Conservation (phyloP, 2,329 filamentous ascomycete species). For the Verticillium nonalfalfae region DNA sequence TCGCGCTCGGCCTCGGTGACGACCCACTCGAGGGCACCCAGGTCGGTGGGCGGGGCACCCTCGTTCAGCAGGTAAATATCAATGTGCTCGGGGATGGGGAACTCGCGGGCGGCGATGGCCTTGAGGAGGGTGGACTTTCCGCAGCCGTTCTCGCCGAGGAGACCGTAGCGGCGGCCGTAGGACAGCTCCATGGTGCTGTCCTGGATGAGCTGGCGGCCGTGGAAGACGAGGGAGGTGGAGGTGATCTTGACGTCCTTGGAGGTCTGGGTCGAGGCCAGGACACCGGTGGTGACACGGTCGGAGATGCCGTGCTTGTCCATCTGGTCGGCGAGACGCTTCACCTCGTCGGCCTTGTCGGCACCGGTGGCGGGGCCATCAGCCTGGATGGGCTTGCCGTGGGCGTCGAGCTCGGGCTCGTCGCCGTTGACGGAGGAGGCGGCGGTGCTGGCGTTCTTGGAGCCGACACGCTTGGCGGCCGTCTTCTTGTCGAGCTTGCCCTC, state of each 20-base stretch:
- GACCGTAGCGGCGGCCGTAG: constrained; percentile 86
- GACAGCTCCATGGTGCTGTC: constrained; percentile 91
- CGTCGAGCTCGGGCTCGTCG: constrained; percentile 63
- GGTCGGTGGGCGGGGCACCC: constrained; percentile 81
- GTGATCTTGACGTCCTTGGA: constrained; percentile 97
- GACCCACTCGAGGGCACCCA: constrained; percentile 95
- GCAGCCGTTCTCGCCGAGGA: constrained; percentile 97
- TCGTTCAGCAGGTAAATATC: constrained; percentile 99
- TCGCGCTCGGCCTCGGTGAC: constrained; percentile 90
- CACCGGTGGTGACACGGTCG: constrained; percentile 96
- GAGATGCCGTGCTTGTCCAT: constrained; percentile 95
- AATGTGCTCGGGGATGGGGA: constrained; percentile 89
- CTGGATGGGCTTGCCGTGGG: constrained; percentile 48
- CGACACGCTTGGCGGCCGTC: constrained; percentile 22
- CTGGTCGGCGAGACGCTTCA: constrained; percentile 84
- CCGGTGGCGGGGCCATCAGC: constrained; percentile 63
- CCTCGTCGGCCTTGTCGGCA: constrained; percentile 67
- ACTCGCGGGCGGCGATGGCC: constrained; percentile 89
- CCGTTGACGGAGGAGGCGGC: constrained; percentile 62
- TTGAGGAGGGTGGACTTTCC: constrained; percentile 98
- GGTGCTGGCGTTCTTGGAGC: constrained; percentile 44
- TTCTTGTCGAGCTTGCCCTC: constrained; percentile 66
- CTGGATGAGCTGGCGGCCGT: constrained; percentile 91
- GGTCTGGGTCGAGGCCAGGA: constrained; percentile 74
- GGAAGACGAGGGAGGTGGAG: constrained; percentile 89